Percentiles rank a stretch among this genome's conserved stretches.
Evolutionary conservation across 441 rosid genomes (phyloP).

Genomic region (Populus hybrid): DNA sequence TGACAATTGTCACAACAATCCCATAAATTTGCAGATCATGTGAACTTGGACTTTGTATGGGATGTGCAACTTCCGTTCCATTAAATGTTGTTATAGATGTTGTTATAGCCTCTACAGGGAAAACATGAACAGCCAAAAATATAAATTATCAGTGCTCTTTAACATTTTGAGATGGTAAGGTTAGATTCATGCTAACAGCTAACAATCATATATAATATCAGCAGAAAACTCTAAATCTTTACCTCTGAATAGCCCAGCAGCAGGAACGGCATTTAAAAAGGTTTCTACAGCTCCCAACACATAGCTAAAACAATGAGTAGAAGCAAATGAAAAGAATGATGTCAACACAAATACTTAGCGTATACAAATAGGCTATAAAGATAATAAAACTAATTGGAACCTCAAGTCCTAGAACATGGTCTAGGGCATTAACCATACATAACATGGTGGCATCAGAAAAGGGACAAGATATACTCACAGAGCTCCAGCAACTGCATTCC

Average conservation of each 20-base stretch:
- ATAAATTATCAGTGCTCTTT: slow-evolving; percentile 14
- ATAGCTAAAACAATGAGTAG: slow-evolving; percentile 52
- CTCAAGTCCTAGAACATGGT: slow-evolving; percentile 9
- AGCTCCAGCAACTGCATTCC: slow-evolving; percentile 99
- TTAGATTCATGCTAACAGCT: slow-evolving; percentile 1
- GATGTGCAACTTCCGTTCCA: slow-evolving; percentile 47
- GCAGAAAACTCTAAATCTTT: slow-evolving; percentile 20
- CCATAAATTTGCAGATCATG: slow-evolving; percentile 98
- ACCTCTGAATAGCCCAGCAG: slow-evolving; percentile 97
- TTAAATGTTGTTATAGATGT: slow-evolving; percentile 63
- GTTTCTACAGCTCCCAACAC: slow-evolving; percentile 99
- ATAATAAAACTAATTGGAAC: slow-evolving; percentile 6
- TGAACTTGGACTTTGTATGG: slow-evolving; percentile 74
- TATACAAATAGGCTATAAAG: slow-evolving; percentile 8
- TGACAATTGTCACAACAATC: slow-evolving; percentile 78
- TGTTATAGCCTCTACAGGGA: slow-evolving; percentile 66
- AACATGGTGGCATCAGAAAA: slow-evolving; percentile 16
- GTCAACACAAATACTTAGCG: slow-evolving; percentile 6
- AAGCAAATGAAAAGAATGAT: slow-evolving; percentile 21
- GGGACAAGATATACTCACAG: slow-evolving; percentile 64
- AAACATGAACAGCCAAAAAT: slow-evolving; percentile 22
- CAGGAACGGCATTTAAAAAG: slow-evolving; percentile 91
- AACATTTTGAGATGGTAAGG: slow-evolving; percentile 11
- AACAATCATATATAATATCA: not conserved
- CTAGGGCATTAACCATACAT: slow-evolving; percentile 16